phyloP scores from a whole-genome alignment of 768 basidiomycete species.

The Gautieria morchelliformis region DNA sequence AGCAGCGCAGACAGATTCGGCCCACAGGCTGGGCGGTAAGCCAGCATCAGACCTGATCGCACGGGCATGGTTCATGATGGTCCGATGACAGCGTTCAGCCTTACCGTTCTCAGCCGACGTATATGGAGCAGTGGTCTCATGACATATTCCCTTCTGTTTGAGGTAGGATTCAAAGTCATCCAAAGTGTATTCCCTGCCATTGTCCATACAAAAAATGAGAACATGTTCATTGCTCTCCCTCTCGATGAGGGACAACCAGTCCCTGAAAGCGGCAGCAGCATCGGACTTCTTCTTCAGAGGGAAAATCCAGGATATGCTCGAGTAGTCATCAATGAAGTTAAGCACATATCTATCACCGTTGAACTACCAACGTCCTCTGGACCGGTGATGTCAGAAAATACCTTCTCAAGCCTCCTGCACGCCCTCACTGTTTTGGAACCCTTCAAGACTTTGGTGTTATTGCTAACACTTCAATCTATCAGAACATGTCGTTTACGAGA shows the following conservation, averaged over 20 bases:
- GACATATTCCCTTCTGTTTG: background rate
- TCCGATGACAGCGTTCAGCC: background rate
- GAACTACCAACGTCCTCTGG: too few relatives aligned
- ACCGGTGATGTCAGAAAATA: too few relatives aligned
- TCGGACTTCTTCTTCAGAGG: background rate
- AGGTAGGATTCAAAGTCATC: background rate
- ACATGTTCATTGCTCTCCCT: background rate
- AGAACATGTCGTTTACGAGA: too few relatives aligned
- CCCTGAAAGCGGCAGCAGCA: background rate
- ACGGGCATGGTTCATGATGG: too few relatives aligned
- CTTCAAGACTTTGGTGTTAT: too few relatives aligned
- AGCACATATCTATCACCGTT: constrained; percentile 6
- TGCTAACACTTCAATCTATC: too few relatives aligned
- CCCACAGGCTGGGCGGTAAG: too few relatives aligned
- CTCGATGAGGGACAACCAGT: background rate
- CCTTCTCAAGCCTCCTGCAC: too few relatives aligned
- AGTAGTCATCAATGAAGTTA: constrained; percentile 11
- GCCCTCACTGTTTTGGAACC: too few relatives aligned
- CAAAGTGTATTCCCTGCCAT: background rate
- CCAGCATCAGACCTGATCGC: too few relatives aligned
- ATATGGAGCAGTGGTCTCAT: constrained; percentile 16
- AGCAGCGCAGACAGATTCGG: too few relatives aligned
- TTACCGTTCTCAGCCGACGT: constrained; percentile 9
- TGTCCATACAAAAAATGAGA: background rate
- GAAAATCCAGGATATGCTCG: constrained; percentile 5